Evolutionary conservation across 768 basidiomycete species (phyloP).

Genomic region (Suillus cothurnatus): DNA sequence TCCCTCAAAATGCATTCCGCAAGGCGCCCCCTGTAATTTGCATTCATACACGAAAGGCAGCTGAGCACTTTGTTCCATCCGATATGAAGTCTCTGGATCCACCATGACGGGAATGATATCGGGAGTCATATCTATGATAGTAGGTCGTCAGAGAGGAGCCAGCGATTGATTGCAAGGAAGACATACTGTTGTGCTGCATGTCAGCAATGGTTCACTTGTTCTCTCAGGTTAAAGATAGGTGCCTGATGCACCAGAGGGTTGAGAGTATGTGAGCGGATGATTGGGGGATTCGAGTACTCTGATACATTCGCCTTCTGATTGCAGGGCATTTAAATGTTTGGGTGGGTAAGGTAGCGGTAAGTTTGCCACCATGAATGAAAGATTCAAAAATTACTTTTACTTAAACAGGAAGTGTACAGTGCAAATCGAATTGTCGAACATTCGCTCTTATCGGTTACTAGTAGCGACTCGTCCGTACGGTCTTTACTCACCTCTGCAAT

Average conservation of each 20-base stretch:
- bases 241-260: neutral
- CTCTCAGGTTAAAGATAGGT: neutral
- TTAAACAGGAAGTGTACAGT: too few species aligned
- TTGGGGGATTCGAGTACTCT: neutral
- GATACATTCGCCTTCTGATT: neutral
- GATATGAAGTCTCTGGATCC: neutral
- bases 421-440: too few species aligned
- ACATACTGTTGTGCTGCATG: neutral
- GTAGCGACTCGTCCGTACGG: too few species aligned
- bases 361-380: neutral
- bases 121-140: neutral
- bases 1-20: conserved; percentile 5
- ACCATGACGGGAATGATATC: neutral
- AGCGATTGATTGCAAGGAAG: neutral
- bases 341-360: neutral
- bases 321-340: neutral
- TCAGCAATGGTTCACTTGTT: neutral
- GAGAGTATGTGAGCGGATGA: neutral
- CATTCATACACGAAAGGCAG: neutral
- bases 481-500: too few species aligned
- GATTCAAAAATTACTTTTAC: too few species aligned
- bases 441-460: too few species aligned
- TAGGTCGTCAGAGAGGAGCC: neutral
- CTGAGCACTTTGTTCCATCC: neutral
- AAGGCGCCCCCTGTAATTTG: neutral